phyloP scores from a whole-genome alignment of 2,329 filamentous ascomycete genomes.

The Talaromyces sp. region DNA sequence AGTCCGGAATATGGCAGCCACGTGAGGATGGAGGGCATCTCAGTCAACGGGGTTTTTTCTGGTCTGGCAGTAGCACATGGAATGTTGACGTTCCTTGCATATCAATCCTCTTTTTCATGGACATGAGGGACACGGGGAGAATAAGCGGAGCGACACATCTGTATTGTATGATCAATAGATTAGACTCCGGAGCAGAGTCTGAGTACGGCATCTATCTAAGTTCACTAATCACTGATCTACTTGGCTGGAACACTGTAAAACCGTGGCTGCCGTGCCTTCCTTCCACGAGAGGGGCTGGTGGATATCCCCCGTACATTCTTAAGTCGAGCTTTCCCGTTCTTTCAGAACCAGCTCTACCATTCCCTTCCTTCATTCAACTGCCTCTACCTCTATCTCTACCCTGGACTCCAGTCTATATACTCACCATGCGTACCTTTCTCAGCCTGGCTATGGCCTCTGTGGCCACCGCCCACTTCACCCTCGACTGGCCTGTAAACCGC shows the following conservation, averaged over 20 bases:
- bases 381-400: background rate
- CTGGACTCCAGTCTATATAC: background rate
- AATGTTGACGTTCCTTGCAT: background rate
- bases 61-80: background rate
- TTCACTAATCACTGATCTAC: background rate
- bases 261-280: background rate
- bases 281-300: conserved; percentile 2
- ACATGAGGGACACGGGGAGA: background rate
- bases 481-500: conserved; percentile 54
- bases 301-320: background rate
- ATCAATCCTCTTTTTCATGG: background rate
- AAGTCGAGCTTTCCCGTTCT: background rate
- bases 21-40: background rate
- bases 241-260: background rate
- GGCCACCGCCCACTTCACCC: conserved; percentile 56
- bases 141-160: background rate
- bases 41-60: background rate
- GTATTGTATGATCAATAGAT: background rate
- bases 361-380: background rate
- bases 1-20: background rate
- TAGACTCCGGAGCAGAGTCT: background rate
- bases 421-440: conserved; percentile 14
- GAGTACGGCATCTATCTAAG: background rate
- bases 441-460: conserved; percentile 43
- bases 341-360: background rate